phyloP scores from a whole-genome alignment of 208 protist species.

The Angomonas ambiguus region DNA sequence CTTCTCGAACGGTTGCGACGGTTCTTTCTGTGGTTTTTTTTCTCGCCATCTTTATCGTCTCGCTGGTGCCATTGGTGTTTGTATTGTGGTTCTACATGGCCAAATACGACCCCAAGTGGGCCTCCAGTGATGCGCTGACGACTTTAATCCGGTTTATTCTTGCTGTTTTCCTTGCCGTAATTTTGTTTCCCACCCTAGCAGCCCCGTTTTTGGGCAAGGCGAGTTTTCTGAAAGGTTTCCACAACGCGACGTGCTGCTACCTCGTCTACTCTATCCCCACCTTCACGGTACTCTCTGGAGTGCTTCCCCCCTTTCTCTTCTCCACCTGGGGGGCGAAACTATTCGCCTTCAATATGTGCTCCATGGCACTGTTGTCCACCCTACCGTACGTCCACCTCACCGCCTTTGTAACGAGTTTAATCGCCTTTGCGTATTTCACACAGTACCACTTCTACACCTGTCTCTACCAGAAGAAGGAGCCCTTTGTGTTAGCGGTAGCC shows the following conservation, averaged over 20 bases:
- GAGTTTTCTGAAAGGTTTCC: constrained; percentile 23
- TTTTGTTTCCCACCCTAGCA: constrained; percentile 46
- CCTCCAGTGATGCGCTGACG: constrained; percentile 19
- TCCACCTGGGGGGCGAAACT: constrained; percentile 46
- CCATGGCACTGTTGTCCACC: constrained; percentile 59
- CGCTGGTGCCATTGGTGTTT: constrained; percentile 46
- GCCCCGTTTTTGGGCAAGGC: constrained; percentile 23
- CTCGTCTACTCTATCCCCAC: constrained; percentile 77
- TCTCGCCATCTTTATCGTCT: constrained; percentile 35
- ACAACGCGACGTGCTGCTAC: constrained; percentile 52
- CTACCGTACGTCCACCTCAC: constrained; percentile 54
- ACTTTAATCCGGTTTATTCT: not conserved
- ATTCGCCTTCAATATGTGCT: constrained; percentile 56
- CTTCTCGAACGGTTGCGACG: constrained; percentile 3
- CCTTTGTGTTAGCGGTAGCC: constrained; percentile 33
- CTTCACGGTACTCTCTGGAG: constrained; percentile 37
- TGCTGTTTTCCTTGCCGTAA: constrained; percentile 29
- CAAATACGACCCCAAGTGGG: constrained; percentile 31
- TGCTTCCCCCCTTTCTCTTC: constrained; percentile 44
- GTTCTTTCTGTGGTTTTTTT: constrained; percentile 21
- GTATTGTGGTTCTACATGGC: constrained; percentile 37
- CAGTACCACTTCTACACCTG: constrained; percentile 66
- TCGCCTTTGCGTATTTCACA: constrained; percentile 36
- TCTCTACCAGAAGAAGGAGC: constrained; percentile 23
- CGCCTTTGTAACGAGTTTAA: constrained; percentile 42